Percentiles rank a stretch among this genome's conserved stretches.
These are phyloP conservation scores for Helianthus annuus DNA, from an alignment of 129 eudicot genomes.

Conservation along the genomic window HanXRQr2.0-SUNRISE NC_035448.2:13802273-13802772, in stretches of 20 bases:
- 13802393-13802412: too few relatives aligned
- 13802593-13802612: not conserved
- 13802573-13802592: not conserved
- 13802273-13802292: too few relatives aligned
- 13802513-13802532: not conserved
- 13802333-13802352: too few relatives aligned
- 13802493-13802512: too few relatives aligned
- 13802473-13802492: too few relatives aligned
- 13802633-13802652: not conserved
- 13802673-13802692: not conserved
- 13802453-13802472: too few relatives aligned
- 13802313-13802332: too few relatives aligned
- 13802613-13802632: not conserved
- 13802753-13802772: not conserved
- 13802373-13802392: too few relatives aligned
- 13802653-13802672: not conserved
- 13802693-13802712: slow-evolving; percentile 4
- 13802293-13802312: too few relatives aligned
- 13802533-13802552: not conserved
- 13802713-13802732: slow-evolving; percentile 12
- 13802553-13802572: not conserved
- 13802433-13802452: too few relatives aligned
- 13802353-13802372: too few relatives aligned
- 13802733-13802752: not conserved
- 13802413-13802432: too few relatives aligned